Conservation (phyloP, 2,329 filamentous ascomycete genomes). For the Alternaria panax region DNA sequence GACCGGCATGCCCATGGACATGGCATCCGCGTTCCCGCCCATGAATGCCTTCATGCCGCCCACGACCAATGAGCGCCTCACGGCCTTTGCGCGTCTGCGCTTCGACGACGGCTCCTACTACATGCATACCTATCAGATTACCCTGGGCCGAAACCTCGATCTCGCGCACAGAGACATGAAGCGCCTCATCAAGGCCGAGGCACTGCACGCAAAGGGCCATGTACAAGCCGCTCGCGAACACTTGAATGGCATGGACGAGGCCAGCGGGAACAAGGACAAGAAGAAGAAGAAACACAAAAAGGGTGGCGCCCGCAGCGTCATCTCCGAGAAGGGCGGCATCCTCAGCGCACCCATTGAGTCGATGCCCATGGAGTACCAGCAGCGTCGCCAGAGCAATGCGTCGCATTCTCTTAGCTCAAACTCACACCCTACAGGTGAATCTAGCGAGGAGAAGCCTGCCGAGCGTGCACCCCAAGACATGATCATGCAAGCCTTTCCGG, state of each 20-base stretch:
- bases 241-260: constrained; percentile 16
- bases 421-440: constrained; percentile 49
- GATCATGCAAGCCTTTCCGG: constrained; percentile 47
- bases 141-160: constrained; percentile 73
- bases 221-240: constrained; percentile 32
- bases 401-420: constrained; percentile 62
- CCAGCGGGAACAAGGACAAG: constrained; percentile 38
- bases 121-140: constrained; percentile 76
- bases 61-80: constrained; percentile 52
- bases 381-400: constrained; percentile 45
- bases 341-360: constrained; percentile 51
- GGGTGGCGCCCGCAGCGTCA: constrained; percentile 63
- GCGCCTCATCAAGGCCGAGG: constrained; percentile 51
- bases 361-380: constrained; percentile 46
- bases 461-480: constrained; percentile 46
- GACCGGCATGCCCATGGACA: constrained; percentile 17
- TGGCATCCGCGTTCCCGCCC: constrained; percentile 16
- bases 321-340: constrained; percentile 75
- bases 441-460: constrained; percentile 34
- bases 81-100: constrained; percentile 71
- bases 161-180: constrained; percentile 59
- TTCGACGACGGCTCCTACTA: constrained; percentile 80
- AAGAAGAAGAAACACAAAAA: constrained; percentile 61
- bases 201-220: constrained; percentile 37
- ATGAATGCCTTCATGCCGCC: constrained; percentile 25